Base-by-base conservation (phyloP, 129 eudicot genomes). In the Scalesia atractyloides region DNA sequence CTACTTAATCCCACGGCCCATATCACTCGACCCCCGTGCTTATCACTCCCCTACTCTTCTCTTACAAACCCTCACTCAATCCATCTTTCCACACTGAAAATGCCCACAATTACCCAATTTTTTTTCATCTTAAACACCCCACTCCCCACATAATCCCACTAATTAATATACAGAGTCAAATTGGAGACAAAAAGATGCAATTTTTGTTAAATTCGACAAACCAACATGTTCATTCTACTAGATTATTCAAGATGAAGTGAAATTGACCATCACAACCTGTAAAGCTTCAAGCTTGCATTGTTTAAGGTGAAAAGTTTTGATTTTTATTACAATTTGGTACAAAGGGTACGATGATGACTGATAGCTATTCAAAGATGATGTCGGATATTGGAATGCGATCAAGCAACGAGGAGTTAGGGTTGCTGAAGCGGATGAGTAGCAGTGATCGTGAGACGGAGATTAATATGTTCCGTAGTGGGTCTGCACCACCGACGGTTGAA, bases 401-500 rank as follows among this genome's bases (percentile, higher is more conserved):
- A 3, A 77, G 74, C 61, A 84, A 79, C 59, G 86, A 88, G 41
- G 98, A 92, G 76, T 59, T 92, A 66, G 89, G 81, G 57, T 62
- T 85, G 72, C 60, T 89, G 86, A 77, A 85, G 54, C 77, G 68
- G 44, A 68, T 50, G 73, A 70, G 46, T 22, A 75, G 60, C 56
- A 62, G 81, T 65, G 95, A 85, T 54, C 78, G 70, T 15, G 97
- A 86, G 68, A 72, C 63, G 73, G 96, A 87, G 75, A 80, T 86
- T 48, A 82, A 80, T 70, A 80, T 85, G 86, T 87, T 70, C 59
- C 83, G 98, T 7, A 87, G 96, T 64, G 97, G 97, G 37, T 93
- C 98, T 14, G 98, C 97, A 17, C 97, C 97, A 17, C 98, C 98
- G 3, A 93, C 96, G 7, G 87, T 89, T 5, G 98, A 93, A 69